Percentiles rank a stretch among this genome's conserved stretches.
phyloP scores from a whole-genome alignment of 805 yeast genomes.

The Clavispora fructus region DNA sequence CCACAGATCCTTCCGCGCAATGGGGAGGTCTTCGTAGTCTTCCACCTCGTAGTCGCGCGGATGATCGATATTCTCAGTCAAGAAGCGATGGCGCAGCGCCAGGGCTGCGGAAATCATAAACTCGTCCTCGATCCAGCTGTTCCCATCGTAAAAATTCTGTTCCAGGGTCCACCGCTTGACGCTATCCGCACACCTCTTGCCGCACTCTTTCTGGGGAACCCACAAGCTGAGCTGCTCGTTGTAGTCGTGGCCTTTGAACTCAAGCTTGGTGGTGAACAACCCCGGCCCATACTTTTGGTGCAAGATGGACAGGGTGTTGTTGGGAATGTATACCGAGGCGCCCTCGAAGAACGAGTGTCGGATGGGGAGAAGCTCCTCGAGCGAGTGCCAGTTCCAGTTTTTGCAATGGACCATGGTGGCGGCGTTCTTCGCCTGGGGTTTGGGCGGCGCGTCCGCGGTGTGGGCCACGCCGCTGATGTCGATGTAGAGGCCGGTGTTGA shows the following conservation, averaged over 20 bases:
- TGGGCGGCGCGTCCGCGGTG: slow-evolving; percentile 6
- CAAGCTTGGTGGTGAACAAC: slow-evolving; percentile 23
- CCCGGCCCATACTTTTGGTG: slow-evolving; percentile 27
- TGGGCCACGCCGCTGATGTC: slow-evolving; percentile 14
- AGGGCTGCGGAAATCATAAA: slow-evolving; percentile 24
- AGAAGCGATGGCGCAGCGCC: slow-evolving; percentile 19
- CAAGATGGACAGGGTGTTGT: slow-evolving; percentile 26
- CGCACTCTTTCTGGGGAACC: slow-evolving; percentile 42
- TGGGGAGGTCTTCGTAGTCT: slow-evolving; percentile 30
- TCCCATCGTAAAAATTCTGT: not conserved
- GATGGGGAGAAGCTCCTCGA: slow-evolving; percentile 31
- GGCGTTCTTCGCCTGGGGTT: not conserved
- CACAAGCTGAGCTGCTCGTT: slow-evolving; percentile 41
- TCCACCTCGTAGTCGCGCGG: slow-evolving; percentile 20
- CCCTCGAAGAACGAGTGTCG: slow-evolving; percentile 35
- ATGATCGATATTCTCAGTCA: slow-evolving; percentile 21
- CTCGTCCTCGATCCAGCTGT: slow-evolving; percentile 24
- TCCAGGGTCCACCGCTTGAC: slow-evolving; percentile 36
- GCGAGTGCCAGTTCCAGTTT: slow-evolving; percentile 35
- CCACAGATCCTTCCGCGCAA: slow-evolving; percentile 31
- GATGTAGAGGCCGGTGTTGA: slow-evolving; percentile 35
- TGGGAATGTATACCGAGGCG: slow-evolving; percentile 30
- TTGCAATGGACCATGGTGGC: slow-evolving; percentile 32
- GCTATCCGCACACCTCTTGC: slow-evolving; percentile 15
- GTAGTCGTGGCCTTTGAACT: slow-evolving; percentile 30